Evolutionary conservation across 2,329 filamentous ascomycete species (phyloP), one percentile per base, ranked within the genome.

Genomic region (Saccharata proteae): DNA sequence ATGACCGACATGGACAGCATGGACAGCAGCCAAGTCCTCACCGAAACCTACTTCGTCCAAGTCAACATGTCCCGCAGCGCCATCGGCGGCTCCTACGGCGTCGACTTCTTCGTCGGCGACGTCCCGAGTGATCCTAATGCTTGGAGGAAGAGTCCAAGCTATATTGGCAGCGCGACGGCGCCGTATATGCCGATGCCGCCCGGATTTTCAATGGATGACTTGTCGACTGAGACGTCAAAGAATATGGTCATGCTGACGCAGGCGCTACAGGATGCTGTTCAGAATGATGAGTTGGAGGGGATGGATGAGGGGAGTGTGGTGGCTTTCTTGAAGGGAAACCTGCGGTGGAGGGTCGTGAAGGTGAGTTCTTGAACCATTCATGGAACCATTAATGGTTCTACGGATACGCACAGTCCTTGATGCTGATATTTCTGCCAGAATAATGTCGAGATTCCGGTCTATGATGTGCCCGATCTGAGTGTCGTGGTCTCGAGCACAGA

Each of bases 101-200:
- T 55, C 17, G 45, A 52, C 42, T 51, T 48, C 49, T 53, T 49
- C 44, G 38, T 56, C 30, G 51, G 51, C 38, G 44, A 48, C 30
- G 14, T 22, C 21, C 31, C 19, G 21, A 28, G 32, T 32, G 38
- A 35, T 30, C 47, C 43, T 10, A 47, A 45, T 10, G 2, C 32
- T 29, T 47, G 44, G 44, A 44, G 44, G 36, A 30, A 37, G 37
- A 11, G n/a, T 12, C 12, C 18, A 8, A 6, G 38, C 43, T 54
- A 53, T 33, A 45, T 54, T 24, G 53, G 51, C 26, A 43, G 43
- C 10, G 51, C 50, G 36, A 43, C 43, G 30, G 40, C 55, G n/a
- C 43, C 54, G 21, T 50, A 51, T 11, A 41, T 42, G 14, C 42
- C 40, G 27, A n/a, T n/a, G n/a, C n/a, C n/a, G n/a, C n/a, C n/a